A percentile compares a stretch with the other conserved stretches of the same genome.
phyloP scores from a whole-genome alignment of 371 early-diverging fungal species.

The Apophysomyces variabilis region DNA sequence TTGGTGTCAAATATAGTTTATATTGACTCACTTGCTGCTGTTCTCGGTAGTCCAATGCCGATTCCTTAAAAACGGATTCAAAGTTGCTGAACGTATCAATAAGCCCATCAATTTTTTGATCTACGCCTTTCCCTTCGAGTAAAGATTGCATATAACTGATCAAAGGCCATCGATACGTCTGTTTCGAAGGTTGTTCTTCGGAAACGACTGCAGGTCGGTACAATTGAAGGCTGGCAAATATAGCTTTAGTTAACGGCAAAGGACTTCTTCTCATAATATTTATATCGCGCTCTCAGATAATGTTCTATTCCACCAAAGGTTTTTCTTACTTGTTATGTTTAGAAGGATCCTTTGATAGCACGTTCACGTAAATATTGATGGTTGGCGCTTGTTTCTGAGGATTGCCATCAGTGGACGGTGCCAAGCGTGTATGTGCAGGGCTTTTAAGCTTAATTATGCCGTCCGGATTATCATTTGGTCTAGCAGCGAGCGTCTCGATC shows the following conservation, averaged over 20 bases:
- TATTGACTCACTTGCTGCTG: slow-evolving; percentile 14
- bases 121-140: slow-evolving; percentile 32
- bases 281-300: neutral
- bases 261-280: neutral
- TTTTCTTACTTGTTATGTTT: slow-evolving; percentile 24
- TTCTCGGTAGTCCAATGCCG: slow-evolving; percentile 8
- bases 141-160: slow-evolving; percentile 27
- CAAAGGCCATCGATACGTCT: slow-evolving; percentile 26
- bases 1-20: neutral
- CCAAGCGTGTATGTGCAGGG: slow-evolving; percentile 25
- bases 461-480: slow-evolving; percentile 5
- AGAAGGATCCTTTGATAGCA: slow-evolving; percentile 34
- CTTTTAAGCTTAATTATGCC: slow-evolving; percentile 21
- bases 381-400: slow-evolving; percentile 52
- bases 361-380: slow-evolving; percentile 46
- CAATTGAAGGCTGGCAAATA: slow-evolving; percentile 6
- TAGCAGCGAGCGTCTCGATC: slow-evolving; percentile 36
- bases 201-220: neutral
- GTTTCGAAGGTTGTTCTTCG: slow-evolving; percentile 7
- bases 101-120: slow-evolving; percentile 30
- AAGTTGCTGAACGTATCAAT: slow-evolving; percentile 27
- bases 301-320: neutral
- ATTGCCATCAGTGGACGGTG: slow-evolving; percentile 13
- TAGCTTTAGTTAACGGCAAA: neutral
- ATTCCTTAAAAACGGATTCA: slow-evolving; percentile 11